A percentile compares a stretch with the other conserved stretches of the same genome.
Conservation (phyloP, 345 rosid species). For the Draba incana region DNA sequence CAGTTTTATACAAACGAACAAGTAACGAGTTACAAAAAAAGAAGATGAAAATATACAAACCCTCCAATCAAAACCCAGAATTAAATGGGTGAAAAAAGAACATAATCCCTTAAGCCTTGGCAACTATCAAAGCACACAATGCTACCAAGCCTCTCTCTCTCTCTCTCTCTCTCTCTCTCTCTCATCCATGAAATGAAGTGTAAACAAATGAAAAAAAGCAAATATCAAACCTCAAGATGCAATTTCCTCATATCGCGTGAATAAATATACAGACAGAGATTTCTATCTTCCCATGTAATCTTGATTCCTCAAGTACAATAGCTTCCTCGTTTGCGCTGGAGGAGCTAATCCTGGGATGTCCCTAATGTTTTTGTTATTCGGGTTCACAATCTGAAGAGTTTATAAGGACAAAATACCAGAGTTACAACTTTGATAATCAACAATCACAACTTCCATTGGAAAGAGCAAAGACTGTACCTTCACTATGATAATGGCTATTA, state of each 20-base stretch:
- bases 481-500: conserved; percentile 88
- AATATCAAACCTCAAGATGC: conserved; percentile 32
- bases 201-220: conserved; percentile 17
- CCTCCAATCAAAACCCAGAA: conserved; percentile 38
- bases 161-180: conserved; percentile 21
- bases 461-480: conserved; percentile 59
- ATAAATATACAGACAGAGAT: conserved; percentile 29
- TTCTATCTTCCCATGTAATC: conserved; percentile 37
- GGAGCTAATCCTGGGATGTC: conserved; percentile 99
- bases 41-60: conserved; percentile 29
- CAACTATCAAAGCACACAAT: conserved; percentile 38
- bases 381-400: conserved; percentile 75
- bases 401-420: conserved; percentile 5
- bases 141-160: conserved; percentile 14
- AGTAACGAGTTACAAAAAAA: conserved; percentile 13
- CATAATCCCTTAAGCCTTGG: conserved; percentile 29
- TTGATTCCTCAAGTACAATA: conserved; percentile 54
- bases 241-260: conserved; percentile 29
- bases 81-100: conserved; percentile 19
- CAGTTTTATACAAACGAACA: conserved; percentile 37
- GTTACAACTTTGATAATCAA: conserved; percentile 22
- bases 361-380: conserved; percentile 84
- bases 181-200: conserved; percentile 23
- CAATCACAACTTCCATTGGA: conserved; percentile 28
- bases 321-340: conserved; percentile 90